Base-by-base conservation (phyloP, 768 basidiomycete species). In the Auriscalpium orientale region DNA sequence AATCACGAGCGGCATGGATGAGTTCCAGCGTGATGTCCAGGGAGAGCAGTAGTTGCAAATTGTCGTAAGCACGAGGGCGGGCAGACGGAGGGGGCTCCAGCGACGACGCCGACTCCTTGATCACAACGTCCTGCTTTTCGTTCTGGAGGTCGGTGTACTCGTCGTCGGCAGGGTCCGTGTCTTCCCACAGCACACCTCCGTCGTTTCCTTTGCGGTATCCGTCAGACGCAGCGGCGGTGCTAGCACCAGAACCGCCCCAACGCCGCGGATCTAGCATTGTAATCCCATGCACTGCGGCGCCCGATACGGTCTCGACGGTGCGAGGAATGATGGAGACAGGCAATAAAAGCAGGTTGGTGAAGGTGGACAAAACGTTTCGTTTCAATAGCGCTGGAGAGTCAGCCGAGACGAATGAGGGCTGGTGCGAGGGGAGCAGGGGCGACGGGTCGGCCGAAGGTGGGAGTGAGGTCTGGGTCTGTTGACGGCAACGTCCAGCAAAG, bases 241-340 rank as follows among this genome's bases (percentile, higher is more conserved):
- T 40, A 12, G 45, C 53, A 5, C 51, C 68, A 15, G 68, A 70
- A 15, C 83, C 85, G 9, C 78, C 84, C 91, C 91, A 95, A 56
- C 87, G 77, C 65, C 89, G 85, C 1, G 93, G 92, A 65, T 95
- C 95, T 36, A 95, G 75, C 91, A 93, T 95, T 0, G 86, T 75
- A 38, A 94, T 85, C 1, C 92, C 92, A 56, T 86, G 87, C 3
- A 84, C 91, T 2, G 91, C 89, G 8, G 84, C 89, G 2, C 80
- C 84, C 8, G 86, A 85, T 8, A 88, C 84, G 4, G 78, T 82
- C 56, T 66, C 80, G 10, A 70, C 67, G 3, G 87, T 83, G 13
- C 89, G 83, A 0, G 95, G 95, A 2, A 98, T 94, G 67, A 98
- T 95, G 1, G 95, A 97, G 16, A 99, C 97, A 0, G 97, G 95